A percentile compares a stretch with the other conserved stretches of the same genome.
Evolutionary conservation across 495 filamentous ascomycete genomes (phyloP).

Genomic region (Aspergillus wentii): DNA sequence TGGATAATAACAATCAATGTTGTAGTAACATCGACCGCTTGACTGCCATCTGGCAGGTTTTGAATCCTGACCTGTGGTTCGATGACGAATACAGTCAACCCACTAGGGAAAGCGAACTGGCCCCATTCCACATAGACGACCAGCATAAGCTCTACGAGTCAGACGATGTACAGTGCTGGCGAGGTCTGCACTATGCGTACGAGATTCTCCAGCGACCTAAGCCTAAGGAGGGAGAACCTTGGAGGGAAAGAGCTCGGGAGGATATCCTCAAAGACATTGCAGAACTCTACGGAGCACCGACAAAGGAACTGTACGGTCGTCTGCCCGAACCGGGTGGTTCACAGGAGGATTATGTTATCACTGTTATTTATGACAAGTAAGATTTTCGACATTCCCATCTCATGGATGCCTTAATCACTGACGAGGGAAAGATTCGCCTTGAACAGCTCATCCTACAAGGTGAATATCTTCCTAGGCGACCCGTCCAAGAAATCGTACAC

Average conservation of each 20-base stretch:
- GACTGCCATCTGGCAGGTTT: slow-evolving; percentile 3
- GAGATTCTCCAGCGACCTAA: slow-evolving; percentile 2
- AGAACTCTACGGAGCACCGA: slow-evolving; percentile 1
- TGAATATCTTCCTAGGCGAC: slow-evolving; percentile 3
- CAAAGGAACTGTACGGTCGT: background rate
- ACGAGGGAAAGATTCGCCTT: slow-evolving; percentile 2
- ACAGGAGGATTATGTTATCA: slow-evolving; percentile 2
- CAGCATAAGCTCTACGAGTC: slow-evolving; percentile 1
- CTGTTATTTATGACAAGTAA: slow-evolving; percentile 2
- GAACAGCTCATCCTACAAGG: slow-evolving; percentile 1
- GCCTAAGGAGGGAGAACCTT: background rate
- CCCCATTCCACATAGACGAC: slow-evolving; percentile 1
- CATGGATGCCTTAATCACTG: background rate
- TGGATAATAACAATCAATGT: background rate
- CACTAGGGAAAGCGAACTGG: background rate
- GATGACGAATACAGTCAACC: background rate
- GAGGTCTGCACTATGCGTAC: background rate
- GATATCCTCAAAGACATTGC: slow-evolving; percentile 1
- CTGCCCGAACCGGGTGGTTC: background rate
- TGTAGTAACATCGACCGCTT: slow-evolving; percentile 5
- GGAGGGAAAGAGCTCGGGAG: background rate
- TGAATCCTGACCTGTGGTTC: slow-evolving; percentile 4
- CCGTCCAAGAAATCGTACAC: background rate
- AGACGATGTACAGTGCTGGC: slow-evolving; percentile 3
- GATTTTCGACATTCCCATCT: background rate